Evolutionary conservation across 176 grass and related monocot genomes (phyloP).

Genomic region (Musa schizocarpa): DNA sequence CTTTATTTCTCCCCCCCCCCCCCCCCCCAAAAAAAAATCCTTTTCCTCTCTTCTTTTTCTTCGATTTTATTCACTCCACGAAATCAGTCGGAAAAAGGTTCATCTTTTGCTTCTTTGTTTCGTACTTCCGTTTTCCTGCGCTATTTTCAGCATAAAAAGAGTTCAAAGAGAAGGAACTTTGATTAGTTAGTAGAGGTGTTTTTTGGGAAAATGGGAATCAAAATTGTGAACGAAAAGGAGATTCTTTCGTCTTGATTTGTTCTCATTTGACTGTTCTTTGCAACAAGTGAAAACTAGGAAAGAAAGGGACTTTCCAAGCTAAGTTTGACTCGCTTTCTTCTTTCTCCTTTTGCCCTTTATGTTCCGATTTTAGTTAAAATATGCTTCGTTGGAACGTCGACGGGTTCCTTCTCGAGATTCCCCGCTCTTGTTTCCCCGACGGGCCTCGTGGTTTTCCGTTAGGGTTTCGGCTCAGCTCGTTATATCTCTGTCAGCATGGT

Average conservation of each 20-base stretch:
- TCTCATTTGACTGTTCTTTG: not conserved
- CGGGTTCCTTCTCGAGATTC: not conserved
- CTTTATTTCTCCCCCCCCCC: not conserved
- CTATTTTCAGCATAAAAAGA: not conserved
- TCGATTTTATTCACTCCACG: not conserved
- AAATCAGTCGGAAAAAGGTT: not conserved
- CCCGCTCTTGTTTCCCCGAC: not conserved
- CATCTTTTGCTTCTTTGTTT: not conserved
- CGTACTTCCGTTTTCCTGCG: not conserved
- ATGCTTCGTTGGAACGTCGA: not conserved
- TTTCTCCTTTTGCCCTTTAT: not conserved
- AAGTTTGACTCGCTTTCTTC: not conserved
- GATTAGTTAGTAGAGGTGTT: not conserved
- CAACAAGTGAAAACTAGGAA: not conserved
- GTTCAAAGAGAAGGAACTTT: not conserved
- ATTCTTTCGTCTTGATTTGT: not conserved
- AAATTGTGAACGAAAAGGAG: not conserved
- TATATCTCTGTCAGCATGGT: no score
- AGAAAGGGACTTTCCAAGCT: not conserved
- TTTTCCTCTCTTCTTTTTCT: not conserved
- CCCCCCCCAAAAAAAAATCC: not conserved
- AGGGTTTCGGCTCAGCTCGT: not conserved
- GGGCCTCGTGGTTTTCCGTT: not conserved
- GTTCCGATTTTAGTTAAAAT: not conserved
- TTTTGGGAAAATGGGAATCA: not conserved